phyloP scores from a whole-genome alignment of 345 rosid species.

The Hirschfeldia incana region DNA sequence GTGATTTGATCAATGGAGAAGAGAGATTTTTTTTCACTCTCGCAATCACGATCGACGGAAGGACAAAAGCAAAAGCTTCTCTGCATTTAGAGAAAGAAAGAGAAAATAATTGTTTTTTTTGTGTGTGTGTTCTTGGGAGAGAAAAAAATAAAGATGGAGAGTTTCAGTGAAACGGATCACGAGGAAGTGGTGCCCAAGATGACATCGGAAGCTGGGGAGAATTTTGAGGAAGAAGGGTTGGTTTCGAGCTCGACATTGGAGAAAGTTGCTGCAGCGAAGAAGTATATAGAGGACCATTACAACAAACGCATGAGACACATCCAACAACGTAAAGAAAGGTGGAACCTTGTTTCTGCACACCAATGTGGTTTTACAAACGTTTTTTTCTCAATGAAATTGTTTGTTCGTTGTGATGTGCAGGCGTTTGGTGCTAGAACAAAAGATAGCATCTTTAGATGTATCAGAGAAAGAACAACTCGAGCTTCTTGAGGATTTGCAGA shows the following conservation, averaged over 20 bases:
- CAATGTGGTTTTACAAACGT: conserved; percentile 21
- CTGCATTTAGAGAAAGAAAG: conserved; percentile 27
- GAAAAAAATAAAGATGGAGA: conserved; percentile 40
- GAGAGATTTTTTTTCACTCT: neutral
- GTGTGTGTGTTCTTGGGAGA: neutral
- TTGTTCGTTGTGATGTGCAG: conserved; percentile 42
- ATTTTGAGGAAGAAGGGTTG: conserved; percentile 47
- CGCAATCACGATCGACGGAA: neutral
- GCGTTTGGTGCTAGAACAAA: conserved; percentile 64
- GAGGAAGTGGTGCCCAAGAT: conserved; percentile 24
- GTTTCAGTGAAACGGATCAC: conserved; percentile 6
- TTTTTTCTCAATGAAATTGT: neutral
- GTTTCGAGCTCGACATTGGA: conserved; percentile 69
- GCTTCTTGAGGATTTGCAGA: conserved; percentile 75
- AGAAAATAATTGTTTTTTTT: conserved; percentile 5
- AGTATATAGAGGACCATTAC: conserved; percentile 89
- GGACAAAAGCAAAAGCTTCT: conserved; percentile 3
- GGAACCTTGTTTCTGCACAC: neutral
- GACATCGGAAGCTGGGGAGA: conserved; percentile 36
- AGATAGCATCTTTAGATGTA: conserved; percentile 67
- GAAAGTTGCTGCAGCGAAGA: conserved; percentile 90
- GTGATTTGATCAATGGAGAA: conserved; percentile 15
- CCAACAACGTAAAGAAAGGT: conserved; percentile 79
- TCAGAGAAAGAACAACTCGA: conserved; percentile 72
- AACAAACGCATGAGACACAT: conserved; percentile 80